A percentile compares a stretch with the other conserved stretches of the same genome.
phyloP scores from a whole-genome alignment of 2,329 filamentous ascomycete genomes.

The Aspergillus neoniger region DNA sequence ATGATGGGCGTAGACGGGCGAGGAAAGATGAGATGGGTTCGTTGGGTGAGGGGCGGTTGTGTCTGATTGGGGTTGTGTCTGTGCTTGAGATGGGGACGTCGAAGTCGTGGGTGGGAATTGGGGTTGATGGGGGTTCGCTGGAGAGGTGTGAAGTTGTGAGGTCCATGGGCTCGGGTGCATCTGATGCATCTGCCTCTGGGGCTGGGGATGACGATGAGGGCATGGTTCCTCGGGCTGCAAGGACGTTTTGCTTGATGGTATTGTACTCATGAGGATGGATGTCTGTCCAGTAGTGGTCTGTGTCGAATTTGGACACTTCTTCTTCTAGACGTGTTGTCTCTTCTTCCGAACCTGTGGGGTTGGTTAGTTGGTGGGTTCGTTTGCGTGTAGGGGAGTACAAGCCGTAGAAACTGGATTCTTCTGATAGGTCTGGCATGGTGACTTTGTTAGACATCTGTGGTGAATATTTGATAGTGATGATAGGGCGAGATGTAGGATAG shows the following conservation, averaged over 20 bases:
- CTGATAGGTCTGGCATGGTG: constrained; percentile 31
- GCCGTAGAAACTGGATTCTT: constrained; percentile 50
- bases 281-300: constrained; percentile 51
- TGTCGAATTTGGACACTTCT: constrained; percentile 56
- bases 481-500: neutral
- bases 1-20: constrained; percentile 66
- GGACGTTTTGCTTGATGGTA: constrained; percentile 26
- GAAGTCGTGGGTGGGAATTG: constrained; percentile 23
- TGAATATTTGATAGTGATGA: no score
- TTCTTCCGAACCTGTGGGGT: constrained; percentile 56
- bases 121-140: constrained; percentile 1
- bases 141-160: no score
- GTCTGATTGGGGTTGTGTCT: neutral
- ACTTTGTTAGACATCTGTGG: neutral
- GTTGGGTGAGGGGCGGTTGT: constrained; percentile 1
- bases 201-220: constrained; percentile 31
- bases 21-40: constrained; percentile 69
- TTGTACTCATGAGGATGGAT: constrained; percentile 19
- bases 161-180: no score
- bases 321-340: constrained; percentile 51
- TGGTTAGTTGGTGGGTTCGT: neutral
- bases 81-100: neutral
- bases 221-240: constrained; percentile 16
- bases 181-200: no score
- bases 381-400: neutral